Conservation (phyloP, 345 rosid species). For the Geranium rotundifolium region DNA sequence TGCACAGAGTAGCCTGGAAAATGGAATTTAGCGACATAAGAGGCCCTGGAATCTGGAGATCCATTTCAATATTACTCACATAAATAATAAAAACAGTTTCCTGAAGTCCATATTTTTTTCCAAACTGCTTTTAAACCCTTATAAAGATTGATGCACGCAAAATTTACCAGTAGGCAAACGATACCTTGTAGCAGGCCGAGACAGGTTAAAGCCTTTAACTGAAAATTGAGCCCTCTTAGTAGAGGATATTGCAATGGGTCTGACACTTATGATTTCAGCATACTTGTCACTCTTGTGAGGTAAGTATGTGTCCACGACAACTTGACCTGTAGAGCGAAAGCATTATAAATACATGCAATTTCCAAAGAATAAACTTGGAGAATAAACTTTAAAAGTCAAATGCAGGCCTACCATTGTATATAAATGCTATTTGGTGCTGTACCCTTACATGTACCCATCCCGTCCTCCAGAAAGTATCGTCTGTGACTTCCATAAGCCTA, state of each 20-base stretch:
- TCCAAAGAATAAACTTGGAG: neutral
- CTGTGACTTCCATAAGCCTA: constrained; percentile 65
- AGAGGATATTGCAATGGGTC: constrained; percentile 69
- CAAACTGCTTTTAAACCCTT: neutral
- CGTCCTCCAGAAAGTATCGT: constrained; percentile 70
- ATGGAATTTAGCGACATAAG: neutral
- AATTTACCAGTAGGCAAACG: constrained; percentile 6
- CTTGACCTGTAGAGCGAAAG: constrained; percentile 54
- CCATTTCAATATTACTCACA: neutral
- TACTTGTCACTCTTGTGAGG: constrained; percentile 44
- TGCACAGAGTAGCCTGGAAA: constrained; percentile 76
- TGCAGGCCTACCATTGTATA: constrained; percentile 50
- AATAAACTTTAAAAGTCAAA: constrained; percentile 7
- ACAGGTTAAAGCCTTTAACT: constrained; percentile 71
- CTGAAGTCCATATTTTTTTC: constrained; percentile 4
- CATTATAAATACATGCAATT: constrained; percentile 11
- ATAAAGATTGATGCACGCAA: constrained; percentile 4
- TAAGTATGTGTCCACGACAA: constrained; percentile 59
- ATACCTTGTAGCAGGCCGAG: constrained; percentile 64
- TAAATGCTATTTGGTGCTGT: constrained; percentile 77
- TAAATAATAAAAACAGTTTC: neutral
- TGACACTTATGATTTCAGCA: constrained; percentile 53
- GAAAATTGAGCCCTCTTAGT: constrained; percentile 47
- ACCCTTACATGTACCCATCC: constrained; percentile 79
- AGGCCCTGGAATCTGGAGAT: neutral